phyloP scores from a whole-genome alignment of 202 grass and related monocot genomes.

The Panicum hallii region DNA sequence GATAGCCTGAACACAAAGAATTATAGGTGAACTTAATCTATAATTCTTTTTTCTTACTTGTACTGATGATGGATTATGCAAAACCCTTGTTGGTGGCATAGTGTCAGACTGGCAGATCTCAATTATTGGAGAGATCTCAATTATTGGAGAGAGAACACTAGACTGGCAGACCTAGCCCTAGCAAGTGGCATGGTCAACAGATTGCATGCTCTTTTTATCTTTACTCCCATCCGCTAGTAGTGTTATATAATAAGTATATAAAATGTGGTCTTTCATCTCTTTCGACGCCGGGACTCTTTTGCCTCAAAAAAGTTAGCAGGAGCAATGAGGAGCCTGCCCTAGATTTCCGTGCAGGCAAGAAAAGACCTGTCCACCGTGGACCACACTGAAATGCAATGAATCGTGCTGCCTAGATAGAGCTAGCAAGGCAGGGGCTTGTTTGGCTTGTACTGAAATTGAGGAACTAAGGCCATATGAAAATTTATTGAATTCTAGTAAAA shows the following conservation, averaged over 20 bases:
- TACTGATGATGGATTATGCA: slow-evolving; percentile 37
- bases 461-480: background rate
- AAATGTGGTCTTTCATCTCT: background rate
- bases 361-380: background rate
- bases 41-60: slow-evolving; percentile 55
- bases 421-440: background rate
- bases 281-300: background rate
- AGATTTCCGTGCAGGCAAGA: background rate
- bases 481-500: background rate
- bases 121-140: slow-evolving; percentile 50
- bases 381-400: background rate
- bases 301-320: slow-evolving; percentile 24
- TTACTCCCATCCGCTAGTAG: background rate
- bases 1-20: slow-evolving; percentile 26
- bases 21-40: slow-evolving; percentile 42
- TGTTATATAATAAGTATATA: too few species aligned
- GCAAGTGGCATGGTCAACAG: slow-evolving; percentile 34
- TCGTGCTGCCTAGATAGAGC: background rate
- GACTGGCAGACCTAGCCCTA: slow-evolving; percentile 29
- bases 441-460: background rate
- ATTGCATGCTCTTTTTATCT: slow-evolving; percentile 2
- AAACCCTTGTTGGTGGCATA: background rate
- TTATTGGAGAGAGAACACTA: slow-evolving; percentile 52
- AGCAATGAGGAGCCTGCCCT: background rate
- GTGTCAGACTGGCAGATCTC: slow-evolving; percentile 33